These are phyloP conservation scores for Elasticomyces elasticus DNA, from an alignment of 495 filamentous ascomycete genomes.

Conservation along the genomic window DNA sequence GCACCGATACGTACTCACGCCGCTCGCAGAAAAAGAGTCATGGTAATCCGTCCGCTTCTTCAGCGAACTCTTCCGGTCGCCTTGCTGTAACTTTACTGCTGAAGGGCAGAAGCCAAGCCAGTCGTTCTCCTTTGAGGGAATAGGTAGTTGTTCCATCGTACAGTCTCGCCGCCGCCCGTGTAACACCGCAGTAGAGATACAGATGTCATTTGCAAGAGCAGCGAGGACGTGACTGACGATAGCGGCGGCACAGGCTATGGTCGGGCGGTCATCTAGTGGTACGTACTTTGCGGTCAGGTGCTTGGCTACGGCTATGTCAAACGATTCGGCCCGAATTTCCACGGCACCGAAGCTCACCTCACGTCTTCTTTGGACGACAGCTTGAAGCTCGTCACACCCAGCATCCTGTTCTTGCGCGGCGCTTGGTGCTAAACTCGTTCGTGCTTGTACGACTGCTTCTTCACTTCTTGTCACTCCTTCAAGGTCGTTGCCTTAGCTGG, in stretches of 20 bases:
- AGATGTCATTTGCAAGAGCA: neutral
- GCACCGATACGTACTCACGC: conserved; percentile 6
- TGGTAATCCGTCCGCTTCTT: conserved; percentile 14
- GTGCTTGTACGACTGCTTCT: neutral
- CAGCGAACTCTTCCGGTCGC: conserved; percentile 8
- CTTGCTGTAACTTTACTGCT: conserved; percentile 15
- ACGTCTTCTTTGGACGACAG: too few species aligned
- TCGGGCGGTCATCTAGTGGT: too few species aligned
- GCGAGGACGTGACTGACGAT: neutral
- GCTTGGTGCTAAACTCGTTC: too few species aligned
- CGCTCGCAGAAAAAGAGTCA: conserved; percentile 9
- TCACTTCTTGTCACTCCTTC: conserved; percentile 2
- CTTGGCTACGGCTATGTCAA: too few species aligned
- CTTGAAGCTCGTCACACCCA: neutral
- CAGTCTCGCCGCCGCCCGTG: neutral
- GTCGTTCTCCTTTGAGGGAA: conserved; percentile 15
- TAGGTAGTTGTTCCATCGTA: neutral
- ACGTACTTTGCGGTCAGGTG: too few species aligned
- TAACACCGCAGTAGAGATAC: neutral
- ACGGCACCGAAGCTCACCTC: too few species aligned
- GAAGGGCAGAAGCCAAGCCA: conserved; percentile 17
- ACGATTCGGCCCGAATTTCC: too few species aligned
- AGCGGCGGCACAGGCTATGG: too few species aligned
- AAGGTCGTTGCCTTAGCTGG: neutral
- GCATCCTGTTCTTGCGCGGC: neutral